Conservation (phyloP, 345 rosid genomes). For the Eucalyptus grandis region DNA sequence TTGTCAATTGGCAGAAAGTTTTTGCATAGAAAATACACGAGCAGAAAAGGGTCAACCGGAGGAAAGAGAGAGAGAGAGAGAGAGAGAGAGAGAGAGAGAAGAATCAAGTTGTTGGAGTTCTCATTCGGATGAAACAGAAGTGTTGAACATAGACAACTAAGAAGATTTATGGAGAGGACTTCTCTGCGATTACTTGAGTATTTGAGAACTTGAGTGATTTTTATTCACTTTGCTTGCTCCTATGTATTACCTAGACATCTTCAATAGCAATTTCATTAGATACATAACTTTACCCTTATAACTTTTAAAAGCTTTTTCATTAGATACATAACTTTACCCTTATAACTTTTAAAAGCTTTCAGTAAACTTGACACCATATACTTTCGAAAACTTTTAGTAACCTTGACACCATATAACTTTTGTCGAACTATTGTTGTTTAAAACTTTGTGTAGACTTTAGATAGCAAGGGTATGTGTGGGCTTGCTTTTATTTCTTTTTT, state of each 20-base stretch:
- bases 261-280: background rate
- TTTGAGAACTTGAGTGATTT: background rate
- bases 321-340: background rate
- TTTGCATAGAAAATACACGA: slow-evolving; percentile 22
- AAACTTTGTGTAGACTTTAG: no score
- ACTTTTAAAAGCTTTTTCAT: no score
- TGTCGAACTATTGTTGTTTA: no score
- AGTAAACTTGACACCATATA: no score
- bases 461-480: no score
- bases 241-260: background rate
- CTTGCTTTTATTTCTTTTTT: no score
- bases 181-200: background rate
- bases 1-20: slow-evolving; percentile 74
- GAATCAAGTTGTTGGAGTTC: background rate
- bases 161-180: background rate
- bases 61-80: no score
- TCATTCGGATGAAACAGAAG: background rate
- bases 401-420: no score
- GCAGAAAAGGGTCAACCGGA: background rate
- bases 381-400: no score
- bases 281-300: background rate
- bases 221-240: background rate
- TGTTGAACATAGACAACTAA: background rate
- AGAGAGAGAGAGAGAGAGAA: no score
- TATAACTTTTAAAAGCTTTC: background rate